A percentile compares a stretch with the other conserved stretches of the same genome.
Conservation (phyloP, 1,284 basidiomycete genomes). For the Leccinum solheimii region DNA sequence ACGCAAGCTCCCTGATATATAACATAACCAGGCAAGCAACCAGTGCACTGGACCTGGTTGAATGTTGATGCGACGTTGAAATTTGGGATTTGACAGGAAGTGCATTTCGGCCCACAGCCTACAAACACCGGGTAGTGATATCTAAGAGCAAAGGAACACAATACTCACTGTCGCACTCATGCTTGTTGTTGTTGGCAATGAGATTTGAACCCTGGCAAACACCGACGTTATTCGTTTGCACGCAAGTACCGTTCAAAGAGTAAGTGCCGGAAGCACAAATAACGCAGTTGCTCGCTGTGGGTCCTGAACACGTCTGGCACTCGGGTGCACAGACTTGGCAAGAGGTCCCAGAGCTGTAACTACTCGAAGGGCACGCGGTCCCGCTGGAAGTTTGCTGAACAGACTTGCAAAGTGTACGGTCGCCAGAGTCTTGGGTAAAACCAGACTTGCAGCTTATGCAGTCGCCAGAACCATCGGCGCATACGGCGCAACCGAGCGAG, state of each 20-base stretch:
- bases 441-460: constrained; percentile 71
- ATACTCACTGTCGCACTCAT: constrained; percentile 75
- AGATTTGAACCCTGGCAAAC: constrained; percentile 68
- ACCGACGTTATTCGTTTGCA: constrained; percentile 62
- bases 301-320: constrained; percentile 70
- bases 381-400: constrained; percentile 52
- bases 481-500: constrained; percentile 66
- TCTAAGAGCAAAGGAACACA: constrained; percentile 1
- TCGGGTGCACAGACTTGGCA: constrained; percentile 63
- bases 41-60: constrained; percentile 67
- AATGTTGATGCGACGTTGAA: constrained; percentile 70
- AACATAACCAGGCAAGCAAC: constrained; percentile 73
- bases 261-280: constrained; percentile 62
- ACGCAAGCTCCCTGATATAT: constrained; percentile 70
- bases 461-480: constrained; percentile 62
- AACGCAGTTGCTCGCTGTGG: constrained; percentile 69
- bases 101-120: constrained; percentile 81
- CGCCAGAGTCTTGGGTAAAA: constrained; percentile 65
- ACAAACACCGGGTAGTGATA: not conserved
- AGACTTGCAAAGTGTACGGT: constrained; percentile 66
- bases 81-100: constrained; percentile 67
- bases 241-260: constrained; percentile 64
- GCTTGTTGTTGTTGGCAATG: constrained; percentile 79
- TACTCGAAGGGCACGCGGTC: constrained; percentile 59
- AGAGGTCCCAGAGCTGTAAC: constrained; percentile 56